phyloP scores from a whole-genome alignment of 2,329 filamentous ascomycete genomes.

The Nigrospora oryzae region DNA sequence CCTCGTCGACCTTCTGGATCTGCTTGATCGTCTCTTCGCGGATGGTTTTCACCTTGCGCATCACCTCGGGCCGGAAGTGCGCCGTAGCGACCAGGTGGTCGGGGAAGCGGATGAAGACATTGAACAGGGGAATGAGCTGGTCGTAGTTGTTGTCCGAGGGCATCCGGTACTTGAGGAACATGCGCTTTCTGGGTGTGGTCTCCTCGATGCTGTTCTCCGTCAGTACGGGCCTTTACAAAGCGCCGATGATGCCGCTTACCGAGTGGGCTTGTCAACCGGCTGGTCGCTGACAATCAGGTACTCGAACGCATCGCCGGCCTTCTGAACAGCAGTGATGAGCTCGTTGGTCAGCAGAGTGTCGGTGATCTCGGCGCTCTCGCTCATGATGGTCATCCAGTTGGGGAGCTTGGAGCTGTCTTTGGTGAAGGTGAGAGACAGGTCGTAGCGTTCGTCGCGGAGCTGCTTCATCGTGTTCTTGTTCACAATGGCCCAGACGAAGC shows the following conservation, averaged over 20 bases:
- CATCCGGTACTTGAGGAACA: conserved; percentile 70
- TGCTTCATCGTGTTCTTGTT: conserved; percentile 92
- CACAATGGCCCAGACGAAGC: conserved; percentile 90
- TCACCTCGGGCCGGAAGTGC: conserved; percentile 85
- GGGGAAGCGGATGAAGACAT: conserved; percentile 74
- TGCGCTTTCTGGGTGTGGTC: conserved; percentile 73
- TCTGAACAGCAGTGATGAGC: conserved; percentile 67
- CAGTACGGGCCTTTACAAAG: background rate
- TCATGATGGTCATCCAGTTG: conserved; percentile 88
- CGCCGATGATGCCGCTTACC: conserved; percentile 42
- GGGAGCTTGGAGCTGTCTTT: conserved; percentile 91
- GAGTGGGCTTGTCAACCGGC: conserved; percentile 76
- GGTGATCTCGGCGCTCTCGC: conserved; percentile 90
- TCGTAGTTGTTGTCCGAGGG: conserved; percentile 56
- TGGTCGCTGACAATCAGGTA: conserved; percentile 87
- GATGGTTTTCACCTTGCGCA: conserved; percentile 70
- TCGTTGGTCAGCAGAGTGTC: conserved; percentile 82
- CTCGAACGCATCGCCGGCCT: conserved; percentile 74
- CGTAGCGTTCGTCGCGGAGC: conserved; percentile 87
- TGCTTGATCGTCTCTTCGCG: conserved; percentile 75
- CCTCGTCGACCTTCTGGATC: conserved; percentile 73
- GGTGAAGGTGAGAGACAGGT: conserved; percentile 84
- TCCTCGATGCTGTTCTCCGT: conserved; percentile 61
- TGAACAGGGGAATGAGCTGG: conserved; percentile 64
- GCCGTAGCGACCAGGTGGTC: conserved; percentile 69